Base-by-base conservation (phyloP, 192 early-diverging fungal genomes). In the Tieghemiomyces parasiticus region DNA sequence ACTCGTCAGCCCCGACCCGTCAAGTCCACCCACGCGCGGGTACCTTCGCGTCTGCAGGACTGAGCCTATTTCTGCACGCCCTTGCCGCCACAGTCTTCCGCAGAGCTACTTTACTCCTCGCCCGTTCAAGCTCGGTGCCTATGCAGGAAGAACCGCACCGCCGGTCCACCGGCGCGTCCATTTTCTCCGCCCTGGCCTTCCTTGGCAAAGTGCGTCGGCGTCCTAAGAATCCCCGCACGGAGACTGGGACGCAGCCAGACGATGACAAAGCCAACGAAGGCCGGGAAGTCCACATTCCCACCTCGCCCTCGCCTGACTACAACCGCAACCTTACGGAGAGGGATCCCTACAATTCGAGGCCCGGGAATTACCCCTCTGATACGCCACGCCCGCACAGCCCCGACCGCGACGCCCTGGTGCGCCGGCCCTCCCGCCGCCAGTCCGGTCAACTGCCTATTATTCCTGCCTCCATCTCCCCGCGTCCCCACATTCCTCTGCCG, bases 141-240 rank as follows among this genome's bases (percentile, higher is more conserved):
- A n/a, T n/a, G n/a, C n/a, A n/a, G 38, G 38, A 42, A 16, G 38
- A 42, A 6, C 16, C 38, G 8, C 38, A 42, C 8, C 38, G 16
- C 8, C 38, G 16, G 16, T 6, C 38, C 38, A 16, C 38, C 16
- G 16, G 16, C 38, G 16, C 6, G 16, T 42, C 38, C 6, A 42
- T 54, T 3, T 54, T 54, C n/a, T 29, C 29, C 8, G 52, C 30
- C 30, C n/a, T 54, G 52, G 8, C 26, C 8, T 54, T 54, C 29
- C 12, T 54, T 30, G 52, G 52, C 52, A 54, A 54, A 31, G 25
- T 28, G 4, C 52, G 52, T 54, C 28, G 14, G 4, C 52, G 52
- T 9, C 49, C 8, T 8, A 4, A 31, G 52, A 3, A 31, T 8
- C 16, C 13, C 12, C 52, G 52, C 29, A 31, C 6, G 38, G 38